Conservation (phyloP, 2,329 filamentous ascomycete species). For the Tolypocladium ophioglossoides region DNA sequence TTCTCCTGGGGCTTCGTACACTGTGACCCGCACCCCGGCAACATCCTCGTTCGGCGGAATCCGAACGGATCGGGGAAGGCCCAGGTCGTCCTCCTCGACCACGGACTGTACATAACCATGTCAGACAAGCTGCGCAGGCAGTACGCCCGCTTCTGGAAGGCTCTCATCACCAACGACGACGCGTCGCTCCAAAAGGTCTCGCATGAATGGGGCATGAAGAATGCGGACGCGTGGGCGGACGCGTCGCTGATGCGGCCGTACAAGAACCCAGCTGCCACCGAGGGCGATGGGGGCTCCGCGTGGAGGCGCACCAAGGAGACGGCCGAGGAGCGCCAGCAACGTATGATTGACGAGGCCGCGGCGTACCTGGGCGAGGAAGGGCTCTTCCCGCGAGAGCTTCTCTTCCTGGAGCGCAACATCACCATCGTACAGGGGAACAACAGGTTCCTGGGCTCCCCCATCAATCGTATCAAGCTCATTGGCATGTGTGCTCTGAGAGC, state of each 20-base stretch:
- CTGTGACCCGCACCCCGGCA: constrained; percentile 56
- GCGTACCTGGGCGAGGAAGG: constrained; percentile 55
- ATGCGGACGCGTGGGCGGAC: constrained; percentile 54
- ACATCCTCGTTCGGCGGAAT: constrained; percentile 56
- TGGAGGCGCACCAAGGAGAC: constrained; percentile 27
- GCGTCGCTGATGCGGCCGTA: constrained; percentile 52
- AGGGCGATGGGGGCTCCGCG: constrained; percentile 10
- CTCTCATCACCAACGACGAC: constrained; percentile 57
- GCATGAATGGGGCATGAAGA: constrained; percentile 51
- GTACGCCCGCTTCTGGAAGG: constrained; percentile 48
- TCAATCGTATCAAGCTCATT: constrained; percentile 63
- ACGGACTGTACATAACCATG: constrained; percentile 60
- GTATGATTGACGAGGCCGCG: constrained; percentile 41
- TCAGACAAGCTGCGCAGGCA: constrained; percentile 51
- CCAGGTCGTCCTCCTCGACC: constrained; percentile 59
- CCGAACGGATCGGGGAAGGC: constrained; percentile 22
- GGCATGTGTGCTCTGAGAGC: constrained; percentile 12
- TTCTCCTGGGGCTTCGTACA: constrained; percentile 60
- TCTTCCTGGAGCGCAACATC: constrained; percentile 65
- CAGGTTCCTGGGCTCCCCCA: constrained; percentile 60
- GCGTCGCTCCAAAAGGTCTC: constrained; percentile 46
- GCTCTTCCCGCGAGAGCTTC: constrained; percentile 61
- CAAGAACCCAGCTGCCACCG: constrained; percentile 34
- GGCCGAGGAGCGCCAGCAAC: constrained; percentile 54
- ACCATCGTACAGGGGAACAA: constrained; percentile 68